These are phyloP conservation scores for Cladosporium cucumerinum DNA, from an alignment of 2,329 filamentous ascomycete species.

Conservation along the genomic window DNA sequence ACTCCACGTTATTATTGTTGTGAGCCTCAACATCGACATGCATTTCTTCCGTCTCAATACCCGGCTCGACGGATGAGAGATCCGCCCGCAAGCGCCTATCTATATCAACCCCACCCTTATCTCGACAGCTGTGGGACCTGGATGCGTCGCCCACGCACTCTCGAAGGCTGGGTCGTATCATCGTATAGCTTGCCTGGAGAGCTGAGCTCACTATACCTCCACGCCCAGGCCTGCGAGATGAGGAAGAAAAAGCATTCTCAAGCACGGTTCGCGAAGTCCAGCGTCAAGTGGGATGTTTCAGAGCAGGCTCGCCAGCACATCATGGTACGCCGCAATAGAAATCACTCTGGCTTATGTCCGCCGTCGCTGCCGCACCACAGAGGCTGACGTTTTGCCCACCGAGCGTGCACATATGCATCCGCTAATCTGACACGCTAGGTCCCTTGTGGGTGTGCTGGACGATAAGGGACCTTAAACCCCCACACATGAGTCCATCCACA, in stretches of 20 bases:
- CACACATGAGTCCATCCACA: neutral
- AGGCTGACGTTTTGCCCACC: neutral
- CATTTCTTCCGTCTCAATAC: conserved; percentile 5
- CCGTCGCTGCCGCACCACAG: neutral
- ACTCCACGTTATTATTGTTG: conserved; percentile 12
- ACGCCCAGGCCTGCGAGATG: conserved; percentile 2
- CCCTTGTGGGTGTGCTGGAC: neutral
- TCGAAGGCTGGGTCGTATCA: neutral
- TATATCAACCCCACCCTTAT: conserved; percentile 9
- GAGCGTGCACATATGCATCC: neutral
- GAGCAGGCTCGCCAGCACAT: neutral
- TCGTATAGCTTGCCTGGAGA: neutral
- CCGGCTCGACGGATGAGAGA: conserved; percentile 13
- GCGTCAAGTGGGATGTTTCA: conserved; percentile 8
- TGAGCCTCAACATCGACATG: neutral
- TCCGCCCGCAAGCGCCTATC: conserved; percentile 13
- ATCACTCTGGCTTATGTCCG: neutral
- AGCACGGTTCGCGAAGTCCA: conserved; percentile 5
- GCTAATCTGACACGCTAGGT: conserved; percentile 7
- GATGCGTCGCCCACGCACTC: neutral
- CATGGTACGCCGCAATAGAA: neutral
- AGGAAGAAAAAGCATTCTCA: neutral
- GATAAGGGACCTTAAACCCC: neutral
- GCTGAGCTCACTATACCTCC: neutral
- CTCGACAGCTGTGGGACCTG: conserved; percentile 8